These are phyloP conservation scores for Lolium perenne DNA, from an alignment of 176 grass and related monocot species.

Conservation along the genomic window DNA sequence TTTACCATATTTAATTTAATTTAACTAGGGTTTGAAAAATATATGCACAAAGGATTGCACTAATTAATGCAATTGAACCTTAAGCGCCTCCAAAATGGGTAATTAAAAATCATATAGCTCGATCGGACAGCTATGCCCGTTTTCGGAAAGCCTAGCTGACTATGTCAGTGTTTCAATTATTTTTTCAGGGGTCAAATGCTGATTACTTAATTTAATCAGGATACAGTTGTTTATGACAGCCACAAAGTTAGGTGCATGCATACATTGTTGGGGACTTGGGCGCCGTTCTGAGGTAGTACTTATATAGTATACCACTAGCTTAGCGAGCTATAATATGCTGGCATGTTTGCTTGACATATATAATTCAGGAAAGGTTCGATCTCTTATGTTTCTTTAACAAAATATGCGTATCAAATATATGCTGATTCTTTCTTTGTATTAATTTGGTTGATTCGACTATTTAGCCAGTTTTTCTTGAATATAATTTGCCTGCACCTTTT, in stretches of 20 bases:
- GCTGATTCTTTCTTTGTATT: neutral
- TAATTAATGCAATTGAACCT: neutral
- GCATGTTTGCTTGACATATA: conserved; percentile 21
- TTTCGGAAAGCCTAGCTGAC: conserved; percentile 46
- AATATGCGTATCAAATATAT: neutral
- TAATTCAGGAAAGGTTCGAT: conserved; percentile 15
- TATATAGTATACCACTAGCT: neutral
- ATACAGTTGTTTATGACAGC: neutral
- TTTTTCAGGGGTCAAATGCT: neutral
- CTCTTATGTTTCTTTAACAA: neutral
- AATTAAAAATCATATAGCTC: neutral
- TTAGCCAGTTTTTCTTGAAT: neutral
- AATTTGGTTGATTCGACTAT: neutral
- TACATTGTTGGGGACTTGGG: neutral
- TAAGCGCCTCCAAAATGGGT: conserved; percentile 24
- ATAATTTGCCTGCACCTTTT: neutral
- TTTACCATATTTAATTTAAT: neutral
- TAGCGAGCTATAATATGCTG: neutral
- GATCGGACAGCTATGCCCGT: conserved; percentile 36
- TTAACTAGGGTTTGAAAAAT: neutral
- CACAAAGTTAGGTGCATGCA: conserved; percentile 8
- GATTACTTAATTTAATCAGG: neutral
- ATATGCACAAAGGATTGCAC: neutral
- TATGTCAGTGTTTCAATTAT: neutral
- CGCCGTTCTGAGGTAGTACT: neutral